Conservation (phyloP, 768 basidiomycete genomes). For the Tricholoma terreum region DNA sequence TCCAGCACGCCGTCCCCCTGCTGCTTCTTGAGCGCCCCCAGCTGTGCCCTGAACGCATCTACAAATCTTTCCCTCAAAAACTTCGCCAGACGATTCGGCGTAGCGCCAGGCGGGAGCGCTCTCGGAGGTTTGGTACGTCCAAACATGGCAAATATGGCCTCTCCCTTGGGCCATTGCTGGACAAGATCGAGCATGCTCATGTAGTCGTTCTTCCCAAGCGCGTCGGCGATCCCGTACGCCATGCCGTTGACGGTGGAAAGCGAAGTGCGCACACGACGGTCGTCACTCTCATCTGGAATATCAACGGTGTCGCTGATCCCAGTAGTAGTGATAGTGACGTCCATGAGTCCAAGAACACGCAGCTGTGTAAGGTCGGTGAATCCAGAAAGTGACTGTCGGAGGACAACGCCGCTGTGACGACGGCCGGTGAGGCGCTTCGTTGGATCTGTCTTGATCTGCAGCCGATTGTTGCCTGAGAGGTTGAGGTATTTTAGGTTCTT, state of each 20-base stretch:
- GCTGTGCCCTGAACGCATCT: conserved; percentile 53
- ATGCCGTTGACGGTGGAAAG: conserved; percentile 84
- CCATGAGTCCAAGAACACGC: conserved; percentile 94
- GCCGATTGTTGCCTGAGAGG: conserved; percentile 92
- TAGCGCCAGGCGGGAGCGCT: conserved; percentile 39
- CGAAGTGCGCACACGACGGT: conserved; percentile 90
- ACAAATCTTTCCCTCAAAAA: conserved; percentile 83
- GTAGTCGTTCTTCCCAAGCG: conserved; percentile 73
- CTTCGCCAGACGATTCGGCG: conserved; percentile 71
- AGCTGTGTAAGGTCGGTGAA: conserved; percentile 86
- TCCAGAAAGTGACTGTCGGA: conserved; percentile 57
- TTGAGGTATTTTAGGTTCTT: conserved; percentile 91
- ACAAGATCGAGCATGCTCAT: conserved; percentile 93
- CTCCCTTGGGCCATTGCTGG: conserved; percentile 75
- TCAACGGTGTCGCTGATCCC: conserved; percentile 47
- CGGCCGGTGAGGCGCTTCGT: conserved; percentile 29
- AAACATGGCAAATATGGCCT: conserved; percentile 96
- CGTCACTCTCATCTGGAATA: conserved; percentile 82
- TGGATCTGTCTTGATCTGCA: conserved; percentile 86
- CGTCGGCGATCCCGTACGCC: conserved; percentile 96
- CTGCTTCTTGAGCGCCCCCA: conserved; percentile 46
- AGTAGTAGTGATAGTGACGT: conserved; percentile 79
- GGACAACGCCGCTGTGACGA: conserved; percentile 23
- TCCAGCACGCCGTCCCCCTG: conserved; percentile 58
- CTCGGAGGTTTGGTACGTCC: conserved; percentile 61